Base-by-base conservation (phyloP, 1,284 basidiomycete species). In the Mycena sp. region DNA sequence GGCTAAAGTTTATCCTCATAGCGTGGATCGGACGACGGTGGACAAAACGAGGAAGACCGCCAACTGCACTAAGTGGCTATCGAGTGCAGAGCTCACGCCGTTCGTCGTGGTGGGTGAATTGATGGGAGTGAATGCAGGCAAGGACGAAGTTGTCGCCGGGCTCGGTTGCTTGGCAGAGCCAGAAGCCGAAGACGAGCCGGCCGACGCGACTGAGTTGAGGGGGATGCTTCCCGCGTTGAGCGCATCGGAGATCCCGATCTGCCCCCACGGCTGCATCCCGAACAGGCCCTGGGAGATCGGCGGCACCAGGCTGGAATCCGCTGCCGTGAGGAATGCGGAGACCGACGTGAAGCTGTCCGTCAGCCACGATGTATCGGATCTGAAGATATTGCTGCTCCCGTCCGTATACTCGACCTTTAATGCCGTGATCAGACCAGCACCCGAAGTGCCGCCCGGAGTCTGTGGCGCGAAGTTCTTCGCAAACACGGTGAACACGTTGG, bases 201-300 rank as follows among this genome's bases (percentile, higher is more conserved):
- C n/a, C n/a, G n/a, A n/a, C 46, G 12, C 9, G 23, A 7, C n/a
- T n/a, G n/a, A n/a, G n/a, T n/a, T n/a, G n/a, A n/a, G n/a, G n/a
- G n/a, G n/a, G n/a, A n/a, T n/a, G n/a, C n/a, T n/a, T n/a, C n/a
- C n/a, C 23, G 58, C 50, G 11, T 25, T 32, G 12, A 60, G 41
- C 17, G 44, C 50, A 35, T 62, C 46, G 2, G 44, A 21, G 6
- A 30, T 37, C 6, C 53, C 46, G 2, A 50, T 3, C 35, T 46
- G 16, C 23, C 40, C 46, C 60, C 60, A 62, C 2, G 60, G 60
- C 19, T 35, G 6, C 21, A 57, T 44, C 16, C 60, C 60, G n/a
- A 28, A 50, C 21, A 25, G 9, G 6, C 60, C 60, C n/a, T 38
- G 53, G 16, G 14, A 25, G 3, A 29, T 6, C 3, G 38, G 4